Evolutionary conservation across 106 monocot species (phyloP), one percentile per base, ranked within the genome.

Genomic region (Cymbidium sinense): DNA sequence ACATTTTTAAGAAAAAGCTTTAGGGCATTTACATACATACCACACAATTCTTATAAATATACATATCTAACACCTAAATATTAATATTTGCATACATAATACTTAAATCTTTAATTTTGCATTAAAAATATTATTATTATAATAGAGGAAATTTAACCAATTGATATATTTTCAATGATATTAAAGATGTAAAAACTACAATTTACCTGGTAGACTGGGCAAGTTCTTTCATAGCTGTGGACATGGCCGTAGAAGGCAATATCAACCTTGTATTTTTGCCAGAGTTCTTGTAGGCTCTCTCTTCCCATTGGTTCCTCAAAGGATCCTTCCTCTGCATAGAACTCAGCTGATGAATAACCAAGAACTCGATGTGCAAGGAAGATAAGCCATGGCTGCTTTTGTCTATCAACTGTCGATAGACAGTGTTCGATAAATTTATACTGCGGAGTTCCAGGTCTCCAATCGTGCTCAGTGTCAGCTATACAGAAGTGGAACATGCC

Each of bases 401-500:
- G 86, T 64, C 98, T 74, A 64, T 99, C 92, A 50, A 85, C 90
- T 10, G 94, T 85, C 29, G 98, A 83, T 21, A 99, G 55, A 58
- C 98, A 92, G 9, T 87, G 84, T 75, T 99, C 94, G 1, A 99
- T 88, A 74, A 98, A 99, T 36, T 86, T 83, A 74, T 94, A 92
- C 67, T 99, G 98, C 80, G 92, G 87, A 15, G 90, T 86, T 15
- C 94, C 94, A 7, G 84, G 92, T 72, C 94, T 90, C 94, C 92
- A 94, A 35, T 94, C 94, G 36, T 88, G 87, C 80, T 99, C 92
- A 2, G 90, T 99, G 85, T 99, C 88, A 43, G 98, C 94, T 79
- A 99, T 75, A 73, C 94, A 99, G 79, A 99, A 99, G 27, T 79
- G 87, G 71, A 99, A 99, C 98, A 95, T 90, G 6, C 98, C 98